Base-by-base conservation (phyloP, 1,284 basidiomycete genomes). In the Mycena sp. region DNA sequence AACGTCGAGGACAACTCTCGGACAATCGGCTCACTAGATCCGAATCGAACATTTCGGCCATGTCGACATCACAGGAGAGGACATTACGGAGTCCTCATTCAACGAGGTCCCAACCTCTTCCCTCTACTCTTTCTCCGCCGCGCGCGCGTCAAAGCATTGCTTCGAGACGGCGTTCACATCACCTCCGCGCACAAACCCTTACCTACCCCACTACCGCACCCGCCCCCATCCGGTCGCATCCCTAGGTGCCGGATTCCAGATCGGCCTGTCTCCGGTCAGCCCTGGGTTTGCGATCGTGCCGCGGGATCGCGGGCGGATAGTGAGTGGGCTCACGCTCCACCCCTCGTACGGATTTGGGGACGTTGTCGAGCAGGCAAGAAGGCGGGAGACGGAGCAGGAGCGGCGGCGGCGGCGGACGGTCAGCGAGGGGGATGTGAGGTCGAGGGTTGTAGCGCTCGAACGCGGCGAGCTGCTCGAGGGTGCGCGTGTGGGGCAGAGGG, bases 251-350 rank as follows among this genome's bases (percentile, higher is more conserved):
- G 89, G 89, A 7, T 87, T 92, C 75, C 87, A 88, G 66, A 92
- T 92, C 66, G 90, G 90, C 4, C 71, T 92, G 45, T 90, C 88
- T 23, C 88, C 90, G 14, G 78, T 89, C 57, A 90, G 88, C 70
- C 90, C 90, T 29, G 90, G 90, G 19, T 92, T 92, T 71, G 80
- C 83, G 25, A 82, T 91, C 56, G 79, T 86, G 48, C 87, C 88
- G 26, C 74, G 78, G 50, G 83, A 85, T 65, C 75, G 83, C 67
- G 78, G 85, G 67, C 74, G 85, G 69, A 74, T 80, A 44, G 63
- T 73, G n/a, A 81, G 81, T 67, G 79, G 75, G 32, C 49, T 76
- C 35, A 45, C n/a, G n/a, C n/a, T n/a, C n/a, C n/a, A 48, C 6
- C 57, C 38, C 25, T 51, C 62, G 28, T 64, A 37, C 23, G 74